phyloP scores from a whole-genome alignment of 2,329 filamentous ascomycete genomes.

The Alternaria sp. region DNA sequence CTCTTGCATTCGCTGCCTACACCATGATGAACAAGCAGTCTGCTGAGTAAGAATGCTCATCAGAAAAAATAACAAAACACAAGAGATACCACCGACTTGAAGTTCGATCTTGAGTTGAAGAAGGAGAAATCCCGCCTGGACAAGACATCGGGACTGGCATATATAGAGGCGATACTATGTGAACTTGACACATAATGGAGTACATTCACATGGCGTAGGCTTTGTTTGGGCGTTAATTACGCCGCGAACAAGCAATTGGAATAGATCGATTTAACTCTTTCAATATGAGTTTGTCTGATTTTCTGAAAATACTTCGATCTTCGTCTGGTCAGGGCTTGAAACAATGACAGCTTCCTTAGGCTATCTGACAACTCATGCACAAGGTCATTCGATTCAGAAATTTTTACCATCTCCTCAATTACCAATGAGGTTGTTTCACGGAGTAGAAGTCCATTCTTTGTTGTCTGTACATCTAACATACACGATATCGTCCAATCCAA shows the following conservation, averaged over 20 bases:
- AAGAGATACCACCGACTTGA: not conserved
- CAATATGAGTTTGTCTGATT: not conserved
- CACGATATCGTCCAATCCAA: not conserved
- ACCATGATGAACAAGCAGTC: slow-evolving; percentile 75
- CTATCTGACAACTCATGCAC: no score
- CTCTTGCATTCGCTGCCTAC: slow-evolving; percentile 81
- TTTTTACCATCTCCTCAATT: no score
- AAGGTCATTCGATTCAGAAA: no score
- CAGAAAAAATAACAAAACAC: not conserved
- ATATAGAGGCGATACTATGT: not conserved
- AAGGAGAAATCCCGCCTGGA: not conserved
- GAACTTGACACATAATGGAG: not conserved
- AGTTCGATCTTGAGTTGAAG: not conserved
- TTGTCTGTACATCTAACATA: no score
- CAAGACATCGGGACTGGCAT: slow-evolving; percentile 1
- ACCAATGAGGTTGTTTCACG: no score
- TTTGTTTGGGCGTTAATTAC: not conserved
- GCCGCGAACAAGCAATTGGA: not conserved
- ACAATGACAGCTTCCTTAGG: no score
- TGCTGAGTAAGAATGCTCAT: slow-evolving; percentile 14
- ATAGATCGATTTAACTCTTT: slow-evolving; percentile 7
- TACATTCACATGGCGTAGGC: not conserved
- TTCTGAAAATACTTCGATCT: not conserved
- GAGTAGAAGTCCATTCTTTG: no score
- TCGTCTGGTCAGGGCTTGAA: not conserved